Evolutionary conservation across 345 rosid species (phyloP).

Genomic region (Kernera saxatilis): DNA sequence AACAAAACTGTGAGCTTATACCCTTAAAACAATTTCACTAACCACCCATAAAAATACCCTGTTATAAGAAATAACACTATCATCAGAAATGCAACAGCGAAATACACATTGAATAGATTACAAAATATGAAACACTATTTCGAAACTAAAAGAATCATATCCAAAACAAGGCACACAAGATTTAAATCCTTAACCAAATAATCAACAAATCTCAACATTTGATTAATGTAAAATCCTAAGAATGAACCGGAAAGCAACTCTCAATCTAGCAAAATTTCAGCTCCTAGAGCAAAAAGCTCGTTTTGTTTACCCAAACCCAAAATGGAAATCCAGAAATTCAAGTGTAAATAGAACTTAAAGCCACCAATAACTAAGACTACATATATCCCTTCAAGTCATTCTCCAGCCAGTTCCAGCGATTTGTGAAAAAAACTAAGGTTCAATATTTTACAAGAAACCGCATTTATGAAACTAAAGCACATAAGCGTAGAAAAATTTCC

Average conservation of each 20-base stretch:
- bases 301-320: neutral
- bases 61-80: constrained; percentile 5
- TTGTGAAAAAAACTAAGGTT: neutral
- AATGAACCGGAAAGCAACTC: neutral
- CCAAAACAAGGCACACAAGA: neutral
- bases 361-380: neutral
- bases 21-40: constrained; percentile 3
- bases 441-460: neutral
- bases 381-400: neutral
- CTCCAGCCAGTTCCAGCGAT: neutral
- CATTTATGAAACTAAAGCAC: neutral
- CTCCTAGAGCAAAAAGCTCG: neutral
- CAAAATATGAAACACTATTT: neutral
- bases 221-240: neutral
- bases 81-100: neutral
- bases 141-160: neutral
- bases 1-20: neutral
- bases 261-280: neutral
- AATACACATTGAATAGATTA: neutral
- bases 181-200: neutral
- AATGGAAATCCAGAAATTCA: neutral
- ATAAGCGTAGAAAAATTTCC: neutral
- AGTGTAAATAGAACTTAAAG: neutral
- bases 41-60: constrained; percentile 13
- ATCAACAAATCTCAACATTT: neutral